A percentile compares a stretch with the other conserved stretches of the same genome.
Conservation (phyloP, 306 rosid species). For the Lagenaria siceraria region DNA sequence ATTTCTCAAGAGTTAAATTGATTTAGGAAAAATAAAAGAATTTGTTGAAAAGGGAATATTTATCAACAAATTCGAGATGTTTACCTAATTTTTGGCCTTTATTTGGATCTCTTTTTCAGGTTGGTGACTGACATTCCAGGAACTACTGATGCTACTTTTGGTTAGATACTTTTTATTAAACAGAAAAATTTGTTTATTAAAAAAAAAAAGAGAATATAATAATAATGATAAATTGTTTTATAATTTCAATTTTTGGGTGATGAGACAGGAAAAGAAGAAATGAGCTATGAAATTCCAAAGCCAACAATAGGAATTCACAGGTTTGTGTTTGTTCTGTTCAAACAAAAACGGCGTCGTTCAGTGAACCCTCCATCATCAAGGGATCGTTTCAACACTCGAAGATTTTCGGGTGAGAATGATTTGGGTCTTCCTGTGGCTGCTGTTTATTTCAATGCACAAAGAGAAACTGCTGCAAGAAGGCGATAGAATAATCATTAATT, state of each 20-base stretch:
- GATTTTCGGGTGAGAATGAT: constrained; percentile 44
- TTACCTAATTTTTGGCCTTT: not conserved
- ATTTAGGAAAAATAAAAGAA: too few relatives aligned
- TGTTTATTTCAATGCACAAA: constrained; percentile 69
- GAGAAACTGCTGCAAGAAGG: constrained; percentile 14
- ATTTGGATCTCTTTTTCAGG: constrained; percentile 30
- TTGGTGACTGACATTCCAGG: constrained; percentile 93
- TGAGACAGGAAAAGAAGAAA: constrained; percentile 47
- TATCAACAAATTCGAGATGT: not conserved
- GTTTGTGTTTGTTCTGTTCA: constrained; percentile 70
- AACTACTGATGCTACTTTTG: constrained; percentile 84
- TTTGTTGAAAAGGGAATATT: not conserved
- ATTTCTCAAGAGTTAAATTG: not conserved
- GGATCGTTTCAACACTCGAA: constrained; percentile 58
- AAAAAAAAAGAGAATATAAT: too few relatives aligned
- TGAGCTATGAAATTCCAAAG: constrained; percentile 66
- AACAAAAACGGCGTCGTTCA: constrained; percentile 48
- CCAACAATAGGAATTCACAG: constrained; percentile 90
- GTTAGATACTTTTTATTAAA: too few relatives aligned
- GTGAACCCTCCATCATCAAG: constrained; percentile 39
- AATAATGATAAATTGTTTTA: too few relatives aligned
- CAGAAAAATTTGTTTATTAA: too few relatives aligned
- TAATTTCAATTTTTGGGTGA: too few relatives aligned
- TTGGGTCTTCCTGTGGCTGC: constrained; percentile 84
- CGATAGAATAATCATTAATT: not conserved